These are phyloP conservation scores for Xylaria telfairii DNA, from an alignment of 495 filamentous ascomycete genomes.

Conservation along the genomic window DNA sequence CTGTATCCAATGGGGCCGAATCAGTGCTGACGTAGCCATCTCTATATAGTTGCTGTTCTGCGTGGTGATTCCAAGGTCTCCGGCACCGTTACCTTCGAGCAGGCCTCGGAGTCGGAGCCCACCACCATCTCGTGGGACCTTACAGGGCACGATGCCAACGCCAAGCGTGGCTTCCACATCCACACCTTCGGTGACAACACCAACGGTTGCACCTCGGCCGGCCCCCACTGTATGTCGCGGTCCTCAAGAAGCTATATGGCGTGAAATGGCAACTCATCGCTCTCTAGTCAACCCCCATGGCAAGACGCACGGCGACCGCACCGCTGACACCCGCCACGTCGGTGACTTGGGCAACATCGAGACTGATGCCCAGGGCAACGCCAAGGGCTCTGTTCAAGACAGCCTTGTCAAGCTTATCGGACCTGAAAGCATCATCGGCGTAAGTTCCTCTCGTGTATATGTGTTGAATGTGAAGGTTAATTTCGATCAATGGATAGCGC, in stretches of 20 bases:
- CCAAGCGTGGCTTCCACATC: constrained; percentile 95
- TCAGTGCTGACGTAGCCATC: constrained; percentile 38
- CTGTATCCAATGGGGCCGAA: constrained; percentile 15
- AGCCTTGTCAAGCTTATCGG: constrained; percentile 91
- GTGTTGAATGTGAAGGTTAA: constrained; percentile 6
- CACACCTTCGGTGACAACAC: constrained; percentile 99
- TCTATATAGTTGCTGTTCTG: constrained; percentile 80
- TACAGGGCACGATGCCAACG: constrained; percentile 89
- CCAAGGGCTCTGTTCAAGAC: constrained; percentile 77
- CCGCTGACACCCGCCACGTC: constrained; percentile 84
- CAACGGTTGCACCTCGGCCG: constrained; percentile 98
- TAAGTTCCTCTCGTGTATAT: constrained; percentile 54
- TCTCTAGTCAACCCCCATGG: constrained; percentile 85
- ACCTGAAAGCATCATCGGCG: constrained; percentile 91
- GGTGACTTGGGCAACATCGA: constrained; percentile 97
- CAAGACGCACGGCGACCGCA: constrained; percentile 90
- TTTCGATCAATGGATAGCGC: constrained; percentile 61
- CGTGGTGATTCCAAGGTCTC: constrained; percentile 94
- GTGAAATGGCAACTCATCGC: constrained; percentile 17
- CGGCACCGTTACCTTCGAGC: constrained; percentile 94
- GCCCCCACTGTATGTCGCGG: constrained; percentile 83
- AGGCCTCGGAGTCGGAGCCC: constrained; percentile 75
- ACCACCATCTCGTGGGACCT: constrained; percentile 94
- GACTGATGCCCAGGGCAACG: constrained; percentile 89
- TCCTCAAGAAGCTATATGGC: background rate